Evolutionary conservation across 1,284 basidiomycete genomes (phyloP).

Genomic region (Cystobasidium slooffiae): DNA sequence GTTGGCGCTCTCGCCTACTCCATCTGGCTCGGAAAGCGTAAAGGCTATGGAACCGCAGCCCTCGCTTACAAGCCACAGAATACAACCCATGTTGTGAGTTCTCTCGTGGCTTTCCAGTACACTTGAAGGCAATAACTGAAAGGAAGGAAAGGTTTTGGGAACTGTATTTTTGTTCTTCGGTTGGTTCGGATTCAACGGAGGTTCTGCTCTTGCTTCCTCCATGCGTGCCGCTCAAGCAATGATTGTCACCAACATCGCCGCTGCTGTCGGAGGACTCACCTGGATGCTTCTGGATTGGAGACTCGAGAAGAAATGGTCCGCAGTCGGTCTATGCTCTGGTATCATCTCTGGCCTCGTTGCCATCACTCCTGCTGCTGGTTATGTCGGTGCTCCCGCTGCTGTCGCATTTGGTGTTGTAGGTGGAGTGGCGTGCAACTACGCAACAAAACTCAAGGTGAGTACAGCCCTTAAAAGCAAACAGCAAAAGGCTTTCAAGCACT

Average conservation of each 20-base stretch:
- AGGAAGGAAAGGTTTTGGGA: too few species aligned
- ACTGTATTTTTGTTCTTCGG: slow-evolving; percentile 59
- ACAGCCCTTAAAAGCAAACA: slow-evolving; percentile 71
- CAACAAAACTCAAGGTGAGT: slow-evolving; percentile 71
- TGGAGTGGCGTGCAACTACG: slow-evolving; percentile 77
- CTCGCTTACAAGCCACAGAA: slow-evolving; percentile 59
- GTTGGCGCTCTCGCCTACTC: slow-evolving; percentile 52
- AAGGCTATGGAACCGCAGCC: slow-evolving; percentile 58
- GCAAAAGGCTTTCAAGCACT: slow-evolving; percentile 60
- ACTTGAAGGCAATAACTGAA: too few species aligned
- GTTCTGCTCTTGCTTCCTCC: slow-evolving; percentile 58
- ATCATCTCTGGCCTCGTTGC: slow-evolving; percentile 73
- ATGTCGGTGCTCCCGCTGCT: slow-evolving; percentile 64
- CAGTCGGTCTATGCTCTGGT: slow-evolving; percentile 81
- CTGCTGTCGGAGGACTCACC: slow-evolving; percentile 57
- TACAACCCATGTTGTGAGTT: slow-evolving; percentile 57
- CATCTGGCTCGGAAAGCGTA: slow-evolving; percentile 58
- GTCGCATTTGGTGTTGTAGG: slow-evolving; percentile 77
- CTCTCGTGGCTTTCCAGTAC: too few species aligned
- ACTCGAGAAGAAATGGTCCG: slow-evolving; percentile 60
- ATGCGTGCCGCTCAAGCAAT: slow-evolving; percentile 58
- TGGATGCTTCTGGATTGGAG: slow-evolving; percentile 59
- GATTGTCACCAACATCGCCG: slow-evolving; percentile 58
- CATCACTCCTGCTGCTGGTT: slow-evolving; percentile 62
- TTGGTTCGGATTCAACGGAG: slow-evolving; percentile 55